These are phyloP conservation scores for Pestalotiopsis fici DNA, from an alignment of 2,329 filamentous ascomycete species.

Conservation along the genomic window DNA sequence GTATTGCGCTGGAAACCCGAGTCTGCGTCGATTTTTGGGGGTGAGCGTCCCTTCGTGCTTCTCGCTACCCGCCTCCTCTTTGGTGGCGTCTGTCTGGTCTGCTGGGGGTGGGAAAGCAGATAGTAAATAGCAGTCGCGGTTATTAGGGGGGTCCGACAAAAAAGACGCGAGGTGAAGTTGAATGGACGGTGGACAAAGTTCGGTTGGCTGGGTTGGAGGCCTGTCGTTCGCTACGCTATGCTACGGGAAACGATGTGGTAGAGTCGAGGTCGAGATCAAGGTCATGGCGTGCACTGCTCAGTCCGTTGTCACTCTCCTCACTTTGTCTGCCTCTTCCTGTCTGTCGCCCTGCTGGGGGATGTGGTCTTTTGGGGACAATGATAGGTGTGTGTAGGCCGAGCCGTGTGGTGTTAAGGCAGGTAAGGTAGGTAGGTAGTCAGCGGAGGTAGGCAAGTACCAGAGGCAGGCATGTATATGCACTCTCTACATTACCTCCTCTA, in stretches of 20 bases:
- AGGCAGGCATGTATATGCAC: not conserved
- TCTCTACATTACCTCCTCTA: not conserved
- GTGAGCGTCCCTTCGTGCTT: not conserved
- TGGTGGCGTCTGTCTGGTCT: not conserved
- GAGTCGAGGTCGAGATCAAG: not conserved
- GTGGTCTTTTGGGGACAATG: not conserved
- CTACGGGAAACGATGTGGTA: not conserved
- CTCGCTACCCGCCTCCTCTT: not conserved
- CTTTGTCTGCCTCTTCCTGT: not conserved
- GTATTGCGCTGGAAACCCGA: not conserved
- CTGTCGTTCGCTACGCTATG: not conserved
- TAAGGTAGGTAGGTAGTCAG: not conserved
- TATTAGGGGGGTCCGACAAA: not conserved
- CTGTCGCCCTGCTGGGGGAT: not conserved
- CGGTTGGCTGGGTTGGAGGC: not conserved
- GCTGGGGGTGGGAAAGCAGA: not conserved
- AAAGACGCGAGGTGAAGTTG: not conserved
- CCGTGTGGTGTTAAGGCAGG: not conserved
- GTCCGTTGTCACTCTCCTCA: not conserved
- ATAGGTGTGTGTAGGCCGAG: not conserved
- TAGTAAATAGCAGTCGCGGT: not conserved
- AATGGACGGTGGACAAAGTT: not conserved
- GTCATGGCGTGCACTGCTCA: not conserved
- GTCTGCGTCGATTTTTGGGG: not conserved
- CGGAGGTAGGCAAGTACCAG: not conserved